phyloP scores from a whole-genome alignment of 73 alveolate species.

The Diophrys sp. region DNA sequence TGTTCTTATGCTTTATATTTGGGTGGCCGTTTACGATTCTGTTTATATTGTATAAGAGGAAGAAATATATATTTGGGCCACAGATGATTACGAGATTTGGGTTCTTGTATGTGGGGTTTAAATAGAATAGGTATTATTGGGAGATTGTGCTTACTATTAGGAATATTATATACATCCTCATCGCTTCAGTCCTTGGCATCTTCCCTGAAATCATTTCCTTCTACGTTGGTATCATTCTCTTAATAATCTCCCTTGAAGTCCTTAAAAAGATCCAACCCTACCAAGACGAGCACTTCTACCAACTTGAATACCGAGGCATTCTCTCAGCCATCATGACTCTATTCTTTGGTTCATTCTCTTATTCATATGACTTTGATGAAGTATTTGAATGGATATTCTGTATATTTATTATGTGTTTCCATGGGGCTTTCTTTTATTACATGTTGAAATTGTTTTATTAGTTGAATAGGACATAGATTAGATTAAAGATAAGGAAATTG shows the following conservation, averaged over 20 bases:
- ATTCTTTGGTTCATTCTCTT: background rate
- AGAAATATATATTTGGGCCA: background rate
- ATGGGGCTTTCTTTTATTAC: background rate
- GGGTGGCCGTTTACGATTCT: background rate
- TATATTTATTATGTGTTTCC: background rate
- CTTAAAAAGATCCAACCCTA: background rate
- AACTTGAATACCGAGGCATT: background rate
- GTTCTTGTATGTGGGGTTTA: constrained; percentile 1
- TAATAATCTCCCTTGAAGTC: background rate
- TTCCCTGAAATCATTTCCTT: background rate
- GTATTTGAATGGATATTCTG: background rate
- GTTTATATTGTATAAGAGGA: too few species aligned
- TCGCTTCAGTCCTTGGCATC: background rate
- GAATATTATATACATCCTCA: background rate
- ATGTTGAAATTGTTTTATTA: background rate
- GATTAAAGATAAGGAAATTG: too few species aligned
- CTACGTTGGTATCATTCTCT: background rate
- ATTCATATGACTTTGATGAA: background rate
- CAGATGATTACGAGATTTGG: constrained; percentile 2
- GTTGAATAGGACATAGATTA: background rate
- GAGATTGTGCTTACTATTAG: background rate
- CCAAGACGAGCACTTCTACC: background rate
- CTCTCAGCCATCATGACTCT: background rate
- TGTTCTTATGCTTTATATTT: background rate
- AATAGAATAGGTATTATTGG: background rate